Base-by-base conservation (phyloP, 1,284 basidiomycete species). In the Wallemia mellicola region DNA sequence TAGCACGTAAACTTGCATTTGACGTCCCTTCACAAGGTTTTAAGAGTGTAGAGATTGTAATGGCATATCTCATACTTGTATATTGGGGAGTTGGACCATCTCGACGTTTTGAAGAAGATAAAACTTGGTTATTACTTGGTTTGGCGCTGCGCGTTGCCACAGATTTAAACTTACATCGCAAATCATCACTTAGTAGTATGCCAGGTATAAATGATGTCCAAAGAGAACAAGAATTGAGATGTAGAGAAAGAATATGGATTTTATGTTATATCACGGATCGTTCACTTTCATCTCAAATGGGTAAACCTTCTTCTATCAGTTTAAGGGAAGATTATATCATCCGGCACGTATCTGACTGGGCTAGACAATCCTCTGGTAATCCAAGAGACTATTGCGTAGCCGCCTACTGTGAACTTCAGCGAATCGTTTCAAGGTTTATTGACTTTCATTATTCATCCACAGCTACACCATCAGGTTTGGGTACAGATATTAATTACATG, bases 31-130 rank as follows among this genome's bases (percentile, higher is more conserved):
- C 79, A 61, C 74, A 77, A 64, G 84, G 84, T 0, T 94, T 88
- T 75, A 98, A 98, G 71, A 88, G 84, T 25, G 82, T 95, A 56
- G 94, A 98, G 71, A 87, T 91, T 63, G 84, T 88, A 2, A 87
- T 91, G 67, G 86, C 86, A 0, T 92, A 91, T 69, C 73, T 86
- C 30, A 74, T 92, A 24, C 76, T 89, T 60, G 75, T 81, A 0
- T 70, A 85, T 24, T 92, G 83, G 82, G 86, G 86, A 1, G 80
- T 82, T 63, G 86, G 86, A n/a, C 86, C 86, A 2, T 86, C 86
- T 32, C 86, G 89, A 70, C 78, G 86, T 19, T 96, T 87, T 67
- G 94, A 98, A 68, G 88, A 95, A 66, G 92, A 98, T 71, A 81
- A 85, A 66, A 96, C 91, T 0, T 98, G 92, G 89, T 69, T 87